phyloP scores from a whole-genome alignment of 2,329 filamentous ascomycete genomes.

The Calonectria pseudoturangicola region DNA sequence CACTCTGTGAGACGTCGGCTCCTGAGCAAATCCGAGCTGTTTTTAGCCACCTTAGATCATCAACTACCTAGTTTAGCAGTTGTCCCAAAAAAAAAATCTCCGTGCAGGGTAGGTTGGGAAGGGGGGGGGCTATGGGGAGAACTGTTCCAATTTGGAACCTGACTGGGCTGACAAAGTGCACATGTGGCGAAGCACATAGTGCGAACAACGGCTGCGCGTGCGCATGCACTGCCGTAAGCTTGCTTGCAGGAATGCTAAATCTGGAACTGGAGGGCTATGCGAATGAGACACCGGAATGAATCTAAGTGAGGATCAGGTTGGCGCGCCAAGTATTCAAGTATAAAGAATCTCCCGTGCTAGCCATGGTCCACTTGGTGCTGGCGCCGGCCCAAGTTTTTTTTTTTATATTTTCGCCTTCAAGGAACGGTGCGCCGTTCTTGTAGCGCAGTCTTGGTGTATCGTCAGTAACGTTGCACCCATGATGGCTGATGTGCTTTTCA shows the following conservation, averaged over 20 bases:
- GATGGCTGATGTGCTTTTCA: not conserved
- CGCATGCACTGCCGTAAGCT: constrained; percentile 8
- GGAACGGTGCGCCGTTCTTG: not conserved
- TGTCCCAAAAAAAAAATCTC: not conserved
- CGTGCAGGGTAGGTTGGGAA: not conserved
- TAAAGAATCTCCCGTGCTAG: not conserved
- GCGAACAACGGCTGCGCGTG: not conserved
- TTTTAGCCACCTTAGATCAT: no score
- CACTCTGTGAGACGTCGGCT: not conserved
- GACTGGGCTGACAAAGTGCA: constrained; percentile 21
- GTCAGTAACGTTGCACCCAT: not conserved
- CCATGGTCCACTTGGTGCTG: not conserved
- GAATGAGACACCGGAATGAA: not conserved
- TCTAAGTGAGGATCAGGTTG: not conserved
- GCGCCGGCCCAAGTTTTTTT: not conserved
- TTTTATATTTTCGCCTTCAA: not conserved
- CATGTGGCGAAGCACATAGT: constrained; percentile 14
- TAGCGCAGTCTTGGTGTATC: not conserved
- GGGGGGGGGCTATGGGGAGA: no score
- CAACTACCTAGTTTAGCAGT: no score
- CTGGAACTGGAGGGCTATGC: constrained; percentile 27
- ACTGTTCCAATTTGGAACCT: constrained; percentile 8
- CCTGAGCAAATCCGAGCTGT: no score
- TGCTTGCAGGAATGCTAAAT: constrained; percentile 29
- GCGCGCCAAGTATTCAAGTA: not conserved